These are phyloP conservation scores for Pseudonitzschia delicatissima DNA, from an alignment of 108 stramenopile species.

Conservation along the genomic window DNA sequence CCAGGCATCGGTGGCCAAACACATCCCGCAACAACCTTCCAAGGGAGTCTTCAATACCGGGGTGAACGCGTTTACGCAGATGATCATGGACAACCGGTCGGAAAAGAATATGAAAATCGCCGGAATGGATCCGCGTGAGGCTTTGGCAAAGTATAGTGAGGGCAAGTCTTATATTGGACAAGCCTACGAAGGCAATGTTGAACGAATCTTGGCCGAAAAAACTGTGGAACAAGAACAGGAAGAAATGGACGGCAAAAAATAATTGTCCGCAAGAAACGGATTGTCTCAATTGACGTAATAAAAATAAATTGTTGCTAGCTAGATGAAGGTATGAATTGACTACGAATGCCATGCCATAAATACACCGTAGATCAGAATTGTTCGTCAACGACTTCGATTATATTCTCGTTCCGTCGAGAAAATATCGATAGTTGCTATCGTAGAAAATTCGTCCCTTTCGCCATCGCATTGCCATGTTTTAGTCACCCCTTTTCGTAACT, in stretches of 20 bases:
- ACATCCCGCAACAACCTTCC: constrained; percentile 70
- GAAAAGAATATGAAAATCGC: constrained; percentile 71
- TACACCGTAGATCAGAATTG: no score
- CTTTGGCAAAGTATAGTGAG: constrained; percentile 56
- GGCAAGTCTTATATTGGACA: constrained; percentile 58
- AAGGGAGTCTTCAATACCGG: constrained; percentile 64
- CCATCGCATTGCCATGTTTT: background rate
- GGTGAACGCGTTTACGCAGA: constrained; percentile 55
- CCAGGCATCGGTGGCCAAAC: constrained; percentile 52
- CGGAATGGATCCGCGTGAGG: constrained; percentile 80
- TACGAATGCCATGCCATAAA: no score
- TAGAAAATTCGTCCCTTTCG: no score
- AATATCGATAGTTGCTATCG: no score
- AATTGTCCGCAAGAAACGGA: background rate
- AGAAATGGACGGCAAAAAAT: constrained; percentile 29
- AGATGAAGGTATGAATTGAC: no score
- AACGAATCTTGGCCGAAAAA: constrained; percentile 72
- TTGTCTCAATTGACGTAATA: no score
- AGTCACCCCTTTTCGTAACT: background rate
- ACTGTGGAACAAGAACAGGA: constrained; percentile 83
- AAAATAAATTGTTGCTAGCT: no score
- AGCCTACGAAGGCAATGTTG: constrained; percentile 61
- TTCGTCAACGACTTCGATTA: no score
- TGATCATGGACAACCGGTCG: constrained; percentile 49
- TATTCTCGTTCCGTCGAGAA: no score